Evolutionary conservation across 805 yeast species (phyloP).

Genomic region (Zygosaccharomyces lentus): DNA sequence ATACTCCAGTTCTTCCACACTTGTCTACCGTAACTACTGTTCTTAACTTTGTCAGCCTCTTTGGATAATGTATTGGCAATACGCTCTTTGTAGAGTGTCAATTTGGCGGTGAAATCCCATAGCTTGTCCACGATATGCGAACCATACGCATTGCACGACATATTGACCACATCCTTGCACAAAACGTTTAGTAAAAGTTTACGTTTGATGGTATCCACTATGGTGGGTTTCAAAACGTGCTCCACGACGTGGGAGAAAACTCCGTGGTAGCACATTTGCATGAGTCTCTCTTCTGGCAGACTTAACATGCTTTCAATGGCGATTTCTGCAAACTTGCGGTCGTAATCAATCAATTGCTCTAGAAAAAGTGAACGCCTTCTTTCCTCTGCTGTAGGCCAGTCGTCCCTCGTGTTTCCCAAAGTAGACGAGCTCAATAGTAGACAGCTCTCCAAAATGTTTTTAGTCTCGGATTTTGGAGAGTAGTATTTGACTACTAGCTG

Average conservation of each 20-base stretch:
- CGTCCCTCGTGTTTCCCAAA: constrained; percentile 74
- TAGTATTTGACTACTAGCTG: constrained; percentile 45
- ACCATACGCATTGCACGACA: constrained; percentile 83
- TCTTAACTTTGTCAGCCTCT: constrained; percentile 67
- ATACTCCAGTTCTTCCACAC: constrained; percentile 96
- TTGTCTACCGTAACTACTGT: constrained; percentile 77
- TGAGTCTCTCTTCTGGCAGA: constrained; percentile 55
- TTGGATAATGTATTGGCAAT: constrained; percentile 63
- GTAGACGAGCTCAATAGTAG: constrained; percentile 65
- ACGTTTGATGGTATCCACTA: constrained; percentile 50
- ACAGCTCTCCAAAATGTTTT: constrained; percentile 61
- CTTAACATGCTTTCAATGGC: constrained; percentile 58
- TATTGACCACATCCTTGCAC: constrained; percentile 49
- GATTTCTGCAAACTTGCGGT: constrained; percentile 52
- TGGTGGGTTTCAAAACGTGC: constrained; percentile 49
- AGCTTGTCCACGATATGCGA: constrained; percentile 84
- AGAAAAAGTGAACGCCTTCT: constrained; percentile 72
- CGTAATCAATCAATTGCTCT: constrained; percentile 68
- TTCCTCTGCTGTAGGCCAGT: constrained; percentile 91
- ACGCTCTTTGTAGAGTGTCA: constrained; percentile 82
- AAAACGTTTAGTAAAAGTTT: constrained; percentile 66
- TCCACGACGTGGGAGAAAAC: constrained; percentile 89
- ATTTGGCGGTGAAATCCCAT: constrained; percentile 72
- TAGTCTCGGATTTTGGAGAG: constrained; percentile 35
- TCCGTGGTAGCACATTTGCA: constrained; percentile 81